phyloP scores from a whole-genome alignment of 1,139 yeast species.

The Maudiozyma humilis region DNA sequence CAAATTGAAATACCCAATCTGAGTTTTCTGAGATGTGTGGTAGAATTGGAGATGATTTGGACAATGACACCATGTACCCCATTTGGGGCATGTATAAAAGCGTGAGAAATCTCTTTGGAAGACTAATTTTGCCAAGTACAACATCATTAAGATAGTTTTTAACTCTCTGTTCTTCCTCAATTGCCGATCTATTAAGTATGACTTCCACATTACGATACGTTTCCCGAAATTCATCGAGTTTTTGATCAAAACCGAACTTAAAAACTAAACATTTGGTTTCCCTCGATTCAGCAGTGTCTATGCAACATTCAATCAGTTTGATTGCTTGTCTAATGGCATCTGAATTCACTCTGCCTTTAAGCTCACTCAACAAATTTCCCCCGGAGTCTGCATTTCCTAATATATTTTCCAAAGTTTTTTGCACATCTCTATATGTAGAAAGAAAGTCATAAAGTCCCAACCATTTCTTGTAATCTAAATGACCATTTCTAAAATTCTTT shows the following conservation, averaged over 20 bases:
- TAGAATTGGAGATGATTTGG: slow-evolving; percentile 11
- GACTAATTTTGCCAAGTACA: slow-evolving; percentile 11
- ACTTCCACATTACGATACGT: slow-evolving; percentile 35
- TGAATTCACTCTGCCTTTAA: slow-evolving; percentile 9
- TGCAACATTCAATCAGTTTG: slow-evolving; percentile 17
- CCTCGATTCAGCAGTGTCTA: slow-evolving; percentile 34
- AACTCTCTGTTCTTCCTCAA: slow-evolving; percentile 9
- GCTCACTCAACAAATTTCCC: slow-evolving; percentile 7
- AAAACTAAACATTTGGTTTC: slow-evolving; percentile 32
- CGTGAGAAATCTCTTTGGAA: slow-evolving; percentile 23
- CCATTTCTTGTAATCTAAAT: slow-evolving; percentile 27
- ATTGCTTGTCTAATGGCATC: slow-evolving; percentile 11
- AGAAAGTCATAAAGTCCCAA: slow-evolving; percentile 16
- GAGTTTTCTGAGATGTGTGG: slow-evolving; percentile 8
- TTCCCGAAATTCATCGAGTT: slow-evolving; percentile 31
- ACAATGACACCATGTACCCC: slow-evolving; percentile 35
- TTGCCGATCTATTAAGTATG: slow-evolving; percentile 28
- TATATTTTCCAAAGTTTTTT: slow-evolving; percentile 6
- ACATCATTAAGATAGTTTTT: slow-evolving; percentile 1
- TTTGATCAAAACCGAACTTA: slow-evolving; percentile 28
- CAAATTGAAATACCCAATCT: slow-evolving; percentile 36
- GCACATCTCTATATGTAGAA: background rate
- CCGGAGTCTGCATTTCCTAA: too few relatives aligned
- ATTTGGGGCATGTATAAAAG: slow-evolving; percentile 40
- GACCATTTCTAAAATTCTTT: slow-evolving; percentile 28